Percentiles rank a stretch among this genome's conserved stretches.
Evolutionary conservation across 2,329 filamentous ascomycete species (phyloP).

Genomic region (Talaromyces amestolkiae): DNA sequence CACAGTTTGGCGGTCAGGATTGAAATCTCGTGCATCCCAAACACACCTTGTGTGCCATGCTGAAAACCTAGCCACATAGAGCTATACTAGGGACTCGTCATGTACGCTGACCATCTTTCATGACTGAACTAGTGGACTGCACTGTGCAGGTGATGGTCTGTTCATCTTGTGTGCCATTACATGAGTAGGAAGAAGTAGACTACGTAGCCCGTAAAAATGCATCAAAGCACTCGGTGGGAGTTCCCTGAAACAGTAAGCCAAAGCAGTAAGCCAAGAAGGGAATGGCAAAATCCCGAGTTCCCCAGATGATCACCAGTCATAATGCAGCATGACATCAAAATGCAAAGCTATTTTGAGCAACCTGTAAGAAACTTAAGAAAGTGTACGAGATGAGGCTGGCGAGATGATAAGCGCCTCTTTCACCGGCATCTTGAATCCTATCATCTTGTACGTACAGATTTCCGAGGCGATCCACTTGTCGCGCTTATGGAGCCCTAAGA

Average conservation of each 20-base stretch:
- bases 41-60: constrained; percentile 1
- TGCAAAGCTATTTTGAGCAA: neutral
- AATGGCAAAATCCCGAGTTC: neutral
- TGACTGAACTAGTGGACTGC: neutral
- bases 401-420: neutral
- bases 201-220: neutral
- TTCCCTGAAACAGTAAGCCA: too few species aligned
- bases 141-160: neutral
- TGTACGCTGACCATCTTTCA: neutral
- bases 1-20: neutral
- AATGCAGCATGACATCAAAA: constrained; percentile 14
- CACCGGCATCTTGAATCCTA: neutral
- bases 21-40: neutral
- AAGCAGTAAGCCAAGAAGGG: neutral
- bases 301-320: constrained; percentile 4
- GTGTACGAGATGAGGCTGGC: neutral
- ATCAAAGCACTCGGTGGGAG: too few species aligned
- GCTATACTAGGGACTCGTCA: neutral
- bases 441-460: neutral
- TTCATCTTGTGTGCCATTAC: neutral
- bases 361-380: neutral
- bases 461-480: constrained; percentile 9
- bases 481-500: constrained; percentile 12
- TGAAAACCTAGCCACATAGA: neutral
- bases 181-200: neutral